Evolutionary conservation across 2,329 filamentous ascomycete species (phyloP), one percentile per base, ranked within the genome.

Genomic region (Lasiodiplodia citricola): DNA sequence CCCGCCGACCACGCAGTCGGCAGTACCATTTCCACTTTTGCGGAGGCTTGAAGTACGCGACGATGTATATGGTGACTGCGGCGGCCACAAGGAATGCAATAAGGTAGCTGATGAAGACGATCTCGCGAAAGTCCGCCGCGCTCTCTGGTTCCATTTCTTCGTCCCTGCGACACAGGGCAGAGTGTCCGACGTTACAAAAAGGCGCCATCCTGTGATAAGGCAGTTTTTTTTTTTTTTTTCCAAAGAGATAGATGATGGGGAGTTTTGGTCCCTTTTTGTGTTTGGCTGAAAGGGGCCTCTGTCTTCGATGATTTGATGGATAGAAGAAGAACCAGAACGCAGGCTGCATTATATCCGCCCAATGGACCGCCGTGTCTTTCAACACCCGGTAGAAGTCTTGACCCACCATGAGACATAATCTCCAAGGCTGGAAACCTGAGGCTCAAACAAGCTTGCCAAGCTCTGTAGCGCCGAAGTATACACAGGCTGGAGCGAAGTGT

Each of bases 51-150:
- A 52, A 25, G 47, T 52, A 64, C 16, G 31, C 60, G 47, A 64
- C 7, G 25, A 64, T 50, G 21, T 64, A 64, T 14, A 51, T 38
- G 13, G 21, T 28, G n/a, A 64, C n/a, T 11, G 31, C 60, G n/a
- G 47, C n/a, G 60, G 60, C 60, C 11, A 21, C 31, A 21, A 64
- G 31, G n/a, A 64, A 64, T 23, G 60, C 60, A 11, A 64, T 38
- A 47, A 31, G 21, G 31, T 54, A 64, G 47, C 18, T 64, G 60
- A 11, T 31, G 21, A 64, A 31, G 25, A 23, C 21, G 44, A 51
- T 7, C 3, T 11, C 8, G 5, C 5, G 13, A 16, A 31, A 4
- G 1, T 23, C 7, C 18, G 23, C 3, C 10, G n/a, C 18, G 4
- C 21, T 11, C 13, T 7, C 28, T n/a, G 16, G 21, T 2, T 25